Conservation (phyloP, 1,284 basidiomycete genomes). For the Cryptococcus maquisensis region DNA sequence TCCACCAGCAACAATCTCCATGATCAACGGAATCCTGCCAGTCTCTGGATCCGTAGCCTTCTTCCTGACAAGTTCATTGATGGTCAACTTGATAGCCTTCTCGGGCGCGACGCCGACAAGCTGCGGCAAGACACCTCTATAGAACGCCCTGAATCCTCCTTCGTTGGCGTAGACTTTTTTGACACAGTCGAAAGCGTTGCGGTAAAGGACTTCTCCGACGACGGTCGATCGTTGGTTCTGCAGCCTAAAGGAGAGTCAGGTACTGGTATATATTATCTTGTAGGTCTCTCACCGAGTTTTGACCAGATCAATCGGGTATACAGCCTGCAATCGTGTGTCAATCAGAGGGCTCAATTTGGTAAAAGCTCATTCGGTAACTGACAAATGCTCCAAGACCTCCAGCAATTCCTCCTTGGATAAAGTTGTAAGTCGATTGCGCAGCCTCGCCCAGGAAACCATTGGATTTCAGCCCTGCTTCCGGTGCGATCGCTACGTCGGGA, state of each 20-base stretch:
- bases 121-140: slow-evolving; percentile 92
- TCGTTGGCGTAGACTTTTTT: slow-evolving; percentile 92
- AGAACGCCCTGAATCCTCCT: slow-evolving; percentile 85
- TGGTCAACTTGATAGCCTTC: slow-evolving; percentile 69
- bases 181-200: slow-evolving; percentile 91
- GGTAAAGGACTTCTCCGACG: slow-evolving; percentile 89
- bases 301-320: slow-evolving; percentile 57
- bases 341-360: not conserved
- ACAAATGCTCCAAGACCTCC: slow-evolving; percentile 70
- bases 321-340: slow-evolving; percentile 49
- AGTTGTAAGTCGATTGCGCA: slow-evolving; percentile 73
- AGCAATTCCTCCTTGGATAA: slow-evolving; percentile 84
- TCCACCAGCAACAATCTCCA: slow-evolving; percentile 90
- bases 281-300: slow-evolving; percentile 58
- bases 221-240: slow-evolving; percentile 96
- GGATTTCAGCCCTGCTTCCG: slow-evolving; percentile 10
- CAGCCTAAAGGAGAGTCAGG: slow-evolving; percentile 57
- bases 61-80: slow-evolving; percentile 87
- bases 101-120: slow-evolving; percentile 96
- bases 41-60: slow-evolving; percentile 88
- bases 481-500: slow-evolving; percentile 20
- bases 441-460: slow-evolving; percentile 42
- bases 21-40: slow-evolving; percentile 76
- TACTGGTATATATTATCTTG: not conserved
- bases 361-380: too few species aligned